A percentile compares a stretch with the other conserved stretches of the same genome.
phyloP scores from a whole-genome alignment of 83 land plant genomes.

The Diphasiastrum complanatum region DNA sequence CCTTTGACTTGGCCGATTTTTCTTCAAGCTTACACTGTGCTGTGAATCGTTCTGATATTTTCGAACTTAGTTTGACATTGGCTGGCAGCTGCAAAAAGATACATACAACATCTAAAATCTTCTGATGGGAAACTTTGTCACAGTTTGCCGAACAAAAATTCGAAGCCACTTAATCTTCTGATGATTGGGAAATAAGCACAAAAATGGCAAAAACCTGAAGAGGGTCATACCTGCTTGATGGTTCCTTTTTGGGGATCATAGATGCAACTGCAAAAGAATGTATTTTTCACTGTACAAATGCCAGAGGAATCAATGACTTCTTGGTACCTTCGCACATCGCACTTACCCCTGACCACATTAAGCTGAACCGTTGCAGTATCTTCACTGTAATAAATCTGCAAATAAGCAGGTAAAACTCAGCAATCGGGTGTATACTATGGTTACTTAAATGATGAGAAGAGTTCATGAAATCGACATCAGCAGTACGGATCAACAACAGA shows the following conservation, averaged over 20 bases:
- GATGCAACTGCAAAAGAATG: conserved; percentile 69
- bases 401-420: neutral
- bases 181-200: neutral
- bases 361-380: conserved; percentile 37
- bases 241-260: conserved; percentile 81
- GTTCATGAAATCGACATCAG: too few species aligned
- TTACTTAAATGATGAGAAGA: neutral
- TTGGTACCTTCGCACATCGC: conserved; percentile 62
- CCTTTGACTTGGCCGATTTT: conserved; percentile 40
- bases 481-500: too few species aligned
- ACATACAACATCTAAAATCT: neutral
- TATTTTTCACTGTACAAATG: conserved; percentile 43
- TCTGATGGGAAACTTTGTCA: too few species aligned
- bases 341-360: conserved; percentile 56
- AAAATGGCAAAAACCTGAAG: neutral
- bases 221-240: conserved; percentile 61
- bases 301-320: conserved; percentile 38
- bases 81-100: conserved; percentile 64
- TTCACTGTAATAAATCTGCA: conserved; percentile 85
- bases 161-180: neutral
- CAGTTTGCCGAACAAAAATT: too few species aligned
- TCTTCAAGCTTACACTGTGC: conserved; percentile 20
- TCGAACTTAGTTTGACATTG: conserved; percentile 37
- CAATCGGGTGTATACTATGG: neutral
- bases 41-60: conserved; percentile 4